phyloP scores from a whole-genome alignment of 768 basidiomycete genomes.

The Tricholoma matsutake region DNA sequence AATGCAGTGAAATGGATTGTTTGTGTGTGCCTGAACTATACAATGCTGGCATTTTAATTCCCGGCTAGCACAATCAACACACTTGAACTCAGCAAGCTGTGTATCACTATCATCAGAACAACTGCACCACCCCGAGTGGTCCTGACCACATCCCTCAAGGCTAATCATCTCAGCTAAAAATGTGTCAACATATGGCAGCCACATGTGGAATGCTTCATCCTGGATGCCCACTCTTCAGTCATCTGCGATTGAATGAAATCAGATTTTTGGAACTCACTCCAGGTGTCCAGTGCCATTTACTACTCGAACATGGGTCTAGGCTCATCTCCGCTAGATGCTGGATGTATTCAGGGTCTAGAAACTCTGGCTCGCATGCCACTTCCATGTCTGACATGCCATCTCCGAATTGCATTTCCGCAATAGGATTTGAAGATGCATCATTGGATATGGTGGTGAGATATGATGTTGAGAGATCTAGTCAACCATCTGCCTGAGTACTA shows the following conservation, averaged over 20 bases:
- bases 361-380: background rate
- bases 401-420: background rate
- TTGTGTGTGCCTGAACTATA: background rate
- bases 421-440: background rate
- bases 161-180: constrained; percentile 9
- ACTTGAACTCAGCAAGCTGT: constrained; percentile 4
- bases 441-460: too few species aligned
- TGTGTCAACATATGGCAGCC: too few species aligned
- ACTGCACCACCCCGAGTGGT: background rate
- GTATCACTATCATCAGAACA: background rate
- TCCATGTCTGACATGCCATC: background rate
- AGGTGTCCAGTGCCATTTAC: background rate
- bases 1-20: constrained; percentile 5
- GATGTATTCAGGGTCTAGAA: background rate
- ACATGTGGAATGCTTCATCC: constrained; percentile 6
- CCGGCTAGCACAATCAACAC: constrained; percentile 3
- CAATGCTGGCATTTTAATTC: constrained; percentile 2
- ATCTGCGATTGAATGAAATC: background rate
- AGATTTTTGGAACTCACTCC: background rate
- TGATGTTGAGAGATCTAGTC: too few species aligned
- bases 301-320: background rate
- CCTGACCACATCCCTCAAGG: background rate
- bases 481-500: too few species aligned
- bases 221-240: background rate
- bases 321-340: background rate